phyloP scores from a whole-genome alignment of 1,284 basidiomycete genomes.

The Pseudozyma thailandica region DNA sequence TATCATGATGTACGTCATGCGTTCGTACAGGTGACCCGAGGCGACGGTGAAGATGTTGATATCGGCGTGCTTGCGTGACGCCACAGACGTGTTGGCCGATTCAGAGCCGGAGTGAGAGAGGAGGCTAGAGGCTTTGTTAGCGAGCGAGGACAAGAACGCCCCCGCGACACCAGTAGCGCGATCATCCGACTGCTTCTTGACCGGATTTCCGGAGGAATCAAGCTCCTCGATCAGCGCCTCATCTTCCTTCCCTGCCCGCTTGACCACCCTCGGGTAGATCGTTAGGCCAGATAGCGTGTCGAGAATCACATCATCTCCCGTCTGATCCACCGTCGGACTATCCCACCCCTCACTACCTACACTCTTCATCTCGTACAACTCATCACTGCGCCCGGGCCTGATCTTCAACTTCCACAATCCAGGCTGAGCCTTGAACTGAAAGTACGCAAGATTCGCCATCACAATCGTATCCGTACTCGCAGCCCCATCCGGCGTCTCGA shows the following conservation, averaged over 20 bases:
- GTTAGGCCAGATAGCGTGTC: slow-evolving; percentile 88
- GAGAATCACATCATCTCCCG: slow-evolving; percentile 70
- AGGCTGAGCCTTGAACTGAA: slow-evolving; percentile 92
- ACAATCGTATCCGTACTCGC: slow-evolving; percentile 71
- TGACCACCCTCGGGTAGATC: slow-evolving; percentile 81
- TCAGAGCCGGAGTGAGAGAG: background rate
- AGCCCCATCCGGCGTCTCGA: slow-evolving; percentile 53
- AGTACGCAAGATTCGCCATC: slow-evolving; percentile 93
- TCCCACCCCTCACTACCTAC: slow-evolving; percentile 79
- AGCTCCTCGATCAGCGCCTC: slow-evolving; percentile 77
- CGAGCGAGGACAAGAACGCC: slow-evolving; percentile 6
- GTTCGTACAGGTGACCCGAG: slow-evolving; percentile 93
- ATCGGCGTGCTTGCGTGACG: slow-evolving; percentile 70
- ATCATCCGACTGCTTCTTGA: slow-evolving; percentile 11
- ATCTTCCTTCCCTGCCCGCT: slow-evolving; percentile 80
- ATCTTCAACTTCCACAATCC: slow-evolving; percentile 87
- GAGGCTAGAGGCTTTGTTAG: background rate
- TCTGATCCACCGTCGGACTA: slow-evolving; percentile 74
- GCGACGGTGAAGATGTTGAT: slow-evolving; percentile 99
- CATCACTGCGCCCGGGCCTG: slow-evolving; percentile 80
- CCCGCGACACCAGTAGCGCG: slow-evolving; percentile 1
- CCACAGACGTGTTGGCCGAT: background rate
- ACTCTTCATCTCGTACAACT: slow-evolving; percentile 84
- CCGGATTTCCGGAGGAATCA: slow-evolving; percentile 31
- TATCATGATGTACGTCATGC: slow-evolving; percentile 98